These are phyloP conservation scores for Paraurostyla sp. DNA, from an alignment of 73 alveolate species.

Conservation along the genomic window DNA sequence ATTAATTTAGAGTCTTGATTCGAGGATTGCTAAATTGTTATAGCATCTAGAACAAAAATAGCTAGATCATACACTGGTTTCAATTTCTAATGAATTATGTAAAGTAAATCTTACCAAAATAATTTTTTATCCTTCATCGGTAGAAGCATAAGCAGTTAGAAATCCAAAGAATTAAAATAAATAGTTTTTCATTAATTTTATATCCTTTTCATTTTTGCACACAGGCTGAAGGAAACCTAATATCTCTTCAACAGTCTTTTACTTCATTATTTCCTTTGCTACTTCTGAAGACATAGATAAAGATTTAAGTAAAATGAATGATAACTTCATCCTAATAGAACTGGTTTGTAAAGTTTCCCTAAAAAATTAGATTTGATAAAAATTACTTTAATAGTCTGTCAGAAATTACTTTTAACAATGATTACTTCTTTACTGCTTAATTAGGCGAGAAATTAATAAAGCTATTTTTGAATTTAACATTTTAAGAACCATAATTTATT, in stretches of 20 bases:
- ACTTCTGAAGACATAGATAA: constrained; percentile 58
- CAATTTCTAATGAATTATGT: not conserved
- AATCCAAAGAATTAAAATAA: constrained; percentile 21
- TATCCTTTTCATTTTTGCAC: constrained; percentile 67
- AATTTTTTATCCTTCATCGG: constrained; percentile 51
- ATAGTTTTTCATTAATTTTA: constrained; percentile 32
- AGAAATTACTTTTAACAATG: constrained; percentile 37
- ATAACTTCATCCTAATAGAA: not conserved
- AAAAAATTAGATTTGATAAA: not conserved
- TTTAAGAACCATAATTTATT: constrained; percentile 50
- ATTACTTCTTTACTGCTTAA: not conserved
- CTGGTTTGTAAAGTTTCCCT: not conserved
- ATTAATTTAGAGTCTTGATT: not conserved
- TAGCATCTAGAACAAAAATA: constrained; percentile 45
- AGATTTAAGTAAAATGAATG: constrained; percentile 19
- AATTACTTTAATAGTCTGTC: constrained; percentile 15
- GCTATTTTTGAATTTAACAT: constrained; percentile 55
- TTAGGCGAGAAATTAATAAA: constrained; percentile 6
- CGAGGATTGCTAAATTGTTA: not conserved
- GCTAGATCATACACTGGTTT: constrained; percentile 51
- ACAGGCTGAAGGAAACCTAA: constrained; percentile 12
- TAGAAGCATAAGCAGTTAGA: constrained; percentile 47
- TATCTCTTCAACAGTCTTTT: constrained; percentile 41
- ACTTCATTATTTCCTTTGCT: constrained; percentile 50
- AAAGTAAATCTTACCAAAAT: not conserved